Evolutionary conservation across 1,284 basidiomycete genomes (phyloP), one percentile per base, ranked within the genome.

Genomic region (Agroathelia rolfsii): DNA sequence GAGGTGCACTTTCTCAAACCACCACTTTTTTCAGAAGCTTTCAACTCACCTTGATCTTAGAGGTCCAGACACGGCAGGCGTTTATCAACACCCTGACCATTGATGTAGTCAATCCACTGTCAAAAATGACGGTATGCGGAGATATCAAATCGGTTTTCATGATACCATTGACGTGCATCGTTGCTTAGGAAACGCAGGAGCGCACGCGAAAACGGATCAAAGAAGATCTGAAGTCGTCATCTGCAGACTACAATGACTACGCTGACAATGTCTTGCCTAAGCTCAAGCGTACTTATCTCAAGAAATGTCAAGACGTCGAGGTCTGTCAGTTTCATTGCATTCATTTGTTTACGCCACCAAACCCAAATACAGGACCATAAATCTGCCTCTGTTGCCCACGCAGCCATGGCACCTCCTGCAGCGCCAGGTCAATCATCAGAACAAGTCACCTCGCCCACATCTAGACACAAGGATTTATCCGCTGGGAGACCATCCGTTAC

Each of bases 121-220:
- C 66, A 16, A 47, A 62, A 18, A 56, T 92, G 30, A 85, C 77
- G 66, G 86, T 80, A 41, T 37, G 58, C n/a, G n/a, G 29, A 13
- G 5, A 13, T 12, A 19, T 22, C 12, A n/a, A n/a, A n/a, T 21
- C 24, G 15, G 15, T 14, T 16, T n/a, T n/a, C n/a, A n/a, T n/a
- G n/a, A n/a, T n/a, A n/a, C 25, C 15, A 21, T 37, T 24, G 37
- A 28, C 29, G 34, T 34, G 30, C 43, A 8, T 37, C 3, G 11
- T 29, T 15, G 12, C 17, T 12, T 38, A 87, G 79, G 87, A 90
- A 42, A 82, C 79, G 6, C 88, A 93, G 62, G 82, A 85, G 34
- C 73, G 88, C 24, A 90, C 87, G 16, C 70, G 84, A 18, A 85
- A 84, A 51, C 76, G 85, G n/a, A 83, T 94, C 50, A 83, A 82